Evolutionary conservation across 495 filamentous ascomycete species (phyloP), one percentile per base, ranked within the genome.

Genomic region (Neurospora sp.): DNA sequence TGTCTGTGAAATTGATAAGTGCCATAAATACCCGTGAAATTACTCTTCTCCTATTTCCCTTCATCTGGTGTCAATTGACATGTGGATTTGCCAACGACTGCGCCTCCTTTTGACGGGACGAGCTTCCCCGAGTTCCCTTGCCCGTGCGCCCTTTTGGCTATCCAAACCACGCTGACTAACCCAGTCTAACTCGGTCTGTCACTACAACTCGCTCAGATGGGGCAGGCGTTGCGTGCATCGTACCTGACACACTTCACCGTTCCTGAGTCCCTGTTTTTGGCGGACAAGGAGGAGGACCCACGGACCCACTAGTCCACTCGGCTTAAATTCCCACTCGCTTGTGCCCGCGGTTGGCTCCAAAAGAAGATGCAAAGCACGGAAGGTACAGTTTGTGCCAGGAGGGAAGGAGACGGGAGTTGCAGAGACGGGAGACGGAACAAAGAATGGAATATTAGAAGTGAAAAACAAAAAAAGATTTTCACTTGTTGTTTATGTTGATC

Each of bases 271-370:
- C 53, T 31, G 48, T 31, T 61, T 61, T 61, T 61, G 53, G 53
- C 53, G 22, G 53, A 61, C 53, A 61, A 61, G 53, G 53, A 59
- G 48, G 12, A 61, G 12, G 53, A 61, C 38, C 72, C 40, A 69
- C 44, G 37, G 61, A 72, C 69, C 72, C 69, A 72, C 61, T 65
- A 18, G 31, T 42, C 40, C 72, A 74, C 74, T 74, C 74, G 74
- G 74, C 69, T 74, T 70, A 53, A 22, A 72, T 74, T 74, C 61
- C 72, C 75, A 72, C 77, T 79, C 77, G 77, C 77, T 79, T 79
- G 74, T 76, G 77, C 76, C 77, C 77, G 77, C 53, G 53, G 71
- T 73, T 73, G 74, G 77, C 73, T 79, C 76, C 77, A 76, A 65
- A 71, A 61, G 31, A 18, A 61, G 31, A 18, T 27, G 72, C 73